Conservation (phyloP, 2,329 filamentous ascomycete species). For the Zymoseptoria tritici region DNA sequence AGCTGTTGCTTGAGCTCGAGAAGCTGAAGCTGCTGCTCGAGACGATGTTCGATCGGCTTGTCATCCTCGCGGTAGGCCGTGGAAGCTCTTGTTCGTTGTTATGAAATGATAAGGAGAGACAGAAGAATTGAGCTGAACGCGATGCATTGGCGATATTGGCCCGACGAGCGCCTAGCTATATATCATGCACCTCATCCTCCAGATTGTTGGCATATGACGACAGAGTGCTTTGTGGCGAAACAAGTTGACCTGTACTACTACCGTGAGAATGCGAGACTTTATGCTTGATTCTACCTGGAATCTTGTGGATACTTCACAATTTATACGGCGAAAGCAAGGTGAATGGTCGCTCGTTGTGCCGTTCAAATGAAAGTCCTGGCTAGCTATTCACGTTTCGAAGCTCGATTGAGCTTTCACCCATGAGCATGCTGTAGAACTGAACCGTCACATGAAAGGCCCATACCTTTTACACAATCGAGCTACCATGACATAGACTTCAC, state of each 20-base stretch:
- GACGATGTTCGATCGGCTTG: constrained; percentile 11
- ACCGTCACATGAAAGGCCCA: neutral
- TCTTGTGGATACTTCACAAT: neutral
- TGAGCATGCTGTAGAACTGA: neutral
- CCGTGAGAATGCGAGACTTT: neutral
- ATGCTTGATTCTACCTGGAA: neutral
- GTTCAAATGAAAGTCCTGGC: too few relatives aligned
- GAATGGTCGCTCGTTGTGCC: too few relatives aligned
- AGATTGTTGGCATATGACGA: neutral
- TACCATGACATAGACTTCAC: neutral
- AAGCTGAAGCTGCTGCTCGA: constrained; percentile 17
- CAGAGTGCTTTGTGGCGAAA: neutral
- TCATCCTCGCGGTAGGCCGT: neutral
- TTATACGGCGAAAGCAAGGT: neutral
- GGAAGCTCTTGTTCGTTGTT: neutral
- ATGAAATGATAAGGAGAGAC: too few relatives aligned
- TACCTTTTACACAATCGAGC: neutral
- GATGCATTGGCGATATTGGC: too few relatives aligned
- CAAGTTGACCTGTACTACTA: neutral
- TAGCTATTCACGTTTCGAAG: neutral
- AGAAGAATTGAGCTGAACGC: too few relatives aligned
- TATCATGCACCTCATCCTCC: neutral
- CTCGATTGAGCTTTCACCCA: neutral
- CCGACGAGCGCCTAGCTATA: neutral
- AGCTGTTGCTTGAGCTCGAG: constrained; percentile 18